Evolutionary conservation across 371 early-diverging fungal genomes (phyloP).

Genomic region (Apophysomyces elegans): DNA sequence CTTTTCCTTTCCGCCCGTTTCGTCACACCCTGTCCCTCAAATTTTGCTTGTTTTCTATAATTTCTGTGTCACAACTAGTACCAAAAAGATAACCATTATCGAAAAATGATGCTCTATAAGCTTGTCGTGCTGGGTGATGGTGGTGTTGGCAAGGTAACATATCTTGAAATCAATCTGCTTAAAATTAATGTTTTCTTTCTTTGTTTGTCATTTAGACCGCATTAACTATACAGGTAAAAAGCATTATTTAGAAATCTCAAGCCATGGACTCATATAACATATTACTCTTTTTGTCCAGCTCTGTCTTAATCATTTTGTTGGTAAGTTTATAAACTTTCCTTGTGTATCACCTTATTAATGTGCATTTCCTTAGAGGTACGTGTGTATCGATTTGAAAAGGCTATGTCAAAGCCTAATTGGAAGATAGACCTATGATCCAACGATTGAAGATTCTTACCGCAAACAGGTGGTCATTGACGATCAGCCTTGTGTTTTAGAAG

Average conservation of each 20-base stretch:
- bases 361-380: conserved; percentile 1
- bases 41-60: conserved; percentile 3
- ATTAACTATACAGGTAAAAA: conserved; percentile 68
- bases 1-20: conserved; percentile 8
- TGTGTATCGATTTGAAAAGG: neutral
- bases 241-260: conserved; percentile 58
- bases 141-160: conserved; percentile 49
- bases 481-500: conserved; percentile 87
- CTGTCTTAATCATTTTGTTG: conserved; percentile 73
- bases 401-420: neutral
- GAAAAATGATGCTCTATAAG: conserved; percentile 64
- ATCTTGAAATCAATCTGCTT: neutral
- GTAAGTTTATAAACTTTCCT: conserved; percentile 37
- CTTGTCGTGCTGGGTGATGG: conserved; percentile 53
- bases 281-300: conserved; percentile 5
- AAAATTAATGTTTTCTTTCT: neutral
- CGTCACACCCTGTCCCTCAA: conserved; percentile 12
- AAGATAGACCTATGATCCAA: conserved; percentile 90
- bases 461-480: conserved; percentile 90
- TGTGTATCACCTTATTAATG: neutral
- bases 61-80: conserved; percentile 36
- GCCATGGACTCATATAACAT: conserved; percentile 19
- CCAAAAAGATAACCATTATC: conserved; percentile 10
- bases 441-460: conserved; percentile 95
- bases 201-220: conserved; percentile 52